These are phyloP conservation scores for Neofusicoccum kwambonambiense DNA, from an alignment of 2,329 filamentous ascomycete species.

Conservation along the genomic window DNA sequence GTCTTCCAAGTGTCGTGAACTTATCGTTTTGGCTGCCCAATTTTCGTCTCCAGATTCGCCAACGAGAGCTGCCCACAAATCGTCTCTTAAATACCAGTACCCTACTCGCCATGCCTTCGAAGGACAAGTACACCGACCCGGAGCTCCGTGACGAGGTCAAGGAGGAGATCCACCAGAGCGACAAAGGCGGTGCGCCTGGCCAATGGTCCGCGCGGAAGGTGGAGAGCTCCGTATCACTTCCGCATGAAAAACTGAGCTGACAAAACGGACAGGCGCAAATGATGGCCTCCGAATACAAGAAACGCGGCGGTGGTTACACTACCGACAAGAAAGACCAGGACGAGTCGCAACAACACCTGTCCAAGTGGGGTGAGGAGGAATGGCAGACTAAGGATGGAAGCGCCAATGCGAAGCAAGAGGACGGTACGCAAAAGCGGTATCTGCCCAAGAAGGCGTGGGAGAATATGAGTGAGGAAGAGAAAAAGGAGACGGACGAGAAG, in stretches of 20 bases:
- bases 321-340: conserved; percentile 46
- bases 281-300: conserved; percentile 50
- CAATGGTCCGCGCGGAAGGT: conserved; percentile 52
- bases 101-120: conserved; percentile 39
- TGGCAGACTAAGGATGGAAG: conserved; percentile 52
- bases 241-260: not conserved
- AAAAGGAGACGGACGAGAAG: conserved; percentile 43
- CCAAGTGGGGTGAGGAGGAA: conserved; percentile 49
- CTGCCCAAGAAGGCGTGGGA: conserved; percentile 51
- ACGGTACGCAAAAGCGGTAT: conserved; percentile 47
- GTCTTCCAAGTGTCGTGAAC: not conserved
- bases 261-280: conserved; percentile 41
- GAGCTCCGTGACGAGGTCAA: conserved; percentile 48
- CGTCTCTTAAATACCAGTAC: not conserved
- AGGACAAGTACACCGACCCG: conserved; percentile 50
- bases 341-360: conserved; percentile 45
- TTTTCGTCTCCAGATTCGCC: not conserved
- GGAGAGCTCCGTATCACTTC: not conserved
- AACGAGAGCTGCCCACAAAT: not conserved
- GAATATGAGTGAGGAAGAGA: conserved; percentile 47
- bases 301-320: conserved; percentile 47
- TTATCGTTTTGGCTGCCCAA: not conserved
- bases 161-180: conserved; percentile 45
- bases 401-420: conserved; percentile 44
- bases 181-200: conserved; percentile 49